Percentiles rank a stretch among this genome's conserved stretches.
These are phyloP conservation scores for Rozella allomycis DNA, from an alignment of 371 early-diverging fungal species.

Conservation along the genomic window DNA sequence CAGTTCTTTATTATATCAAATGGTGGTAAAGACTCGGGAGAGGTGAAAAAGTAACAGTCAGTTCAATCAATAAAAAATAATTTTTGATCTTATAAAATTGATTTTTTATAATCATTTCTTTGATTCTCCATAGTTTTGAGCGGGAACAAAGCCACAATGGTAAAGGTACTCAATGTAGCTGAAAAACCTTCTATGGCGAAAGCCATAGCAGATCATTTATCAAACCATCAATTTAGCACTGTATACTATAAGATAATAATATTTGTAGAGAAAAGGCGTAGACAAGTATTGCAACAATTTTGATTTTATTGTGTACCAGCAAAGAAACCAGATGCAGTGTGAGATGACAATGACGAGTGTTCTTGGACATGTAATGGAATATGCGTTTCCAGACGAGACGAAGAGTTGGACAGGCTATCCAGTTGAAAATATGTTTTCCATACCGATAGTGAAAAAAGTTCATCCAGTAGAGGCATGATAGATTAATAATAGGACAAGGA, in stretches of 20 bases:
- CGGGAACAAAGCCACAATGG: neutral
- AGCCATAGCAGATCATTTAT: constrained; percentile 62
- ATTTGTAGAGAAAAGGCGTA: constrained; percentile 19
- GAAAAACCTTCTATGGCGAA: constrained; percentile 96
- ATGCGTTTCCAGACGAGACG: constrained; percentile 38
- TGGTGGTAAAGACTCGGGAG: no score
- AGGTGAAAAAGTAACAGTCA: no score
- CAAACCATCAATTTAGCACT: constrained; percentile 8
- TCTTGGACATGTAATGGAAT: constrained; percentile 46
- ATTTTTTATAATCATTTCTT: no score
- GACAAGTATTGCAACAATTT: constrained; percentile 56
- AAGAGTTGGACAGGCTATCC: constrained; percentile 33
- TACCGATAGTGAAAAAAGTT: constrained; percentile 22
- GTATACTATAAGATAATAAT: neutral
- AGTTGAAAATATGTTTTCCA: constrained; percentile 39
- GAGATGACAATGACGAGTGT: constrained; percentile 68
- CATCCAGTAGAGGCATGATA: constrained; percentile 5
- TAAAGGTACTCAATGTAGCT: constrained; percentile 64
- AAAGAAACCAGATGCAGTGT: no score
- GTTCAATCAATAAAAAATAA: no score
- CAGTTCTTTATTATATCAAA: no score
- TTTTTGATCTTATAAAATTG: no score
- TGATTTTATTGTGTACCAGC: no score
- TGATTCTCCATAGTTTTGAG: no score
- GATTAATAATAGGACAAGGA: constrained; percentile 11